Evolutionary conservation across 345 rosid species (phyloP).

Genomic region (Corchorus olitorius): DNA sequence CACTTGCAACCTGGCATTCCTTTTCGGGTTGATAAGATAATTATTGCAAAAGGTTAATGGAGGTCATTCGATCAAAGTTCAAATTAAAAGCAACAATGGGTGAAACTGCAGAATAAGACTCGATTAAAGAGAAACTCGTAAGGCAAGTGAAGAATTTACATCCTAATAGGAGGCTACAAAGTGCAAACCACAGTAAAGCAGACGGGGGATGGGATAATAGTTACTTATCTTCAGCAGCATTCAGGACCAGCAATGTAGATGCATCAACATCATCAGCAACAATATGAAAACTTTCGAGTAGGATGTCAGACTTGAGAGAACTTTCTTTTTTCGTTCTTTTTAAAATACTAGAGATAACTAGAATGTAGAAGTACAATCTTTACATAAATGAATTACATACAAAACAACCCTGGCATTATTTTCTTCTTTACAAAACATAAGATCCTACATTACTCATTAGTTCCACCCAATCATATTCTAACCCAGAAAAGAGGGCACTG

Average conservation of each 20-base stretch:
- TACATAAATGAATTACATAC: neutral
- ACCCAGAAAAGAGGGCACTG: neutral
- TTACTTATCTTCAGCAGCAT: neutral
- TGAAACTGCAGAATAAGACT: neutral
- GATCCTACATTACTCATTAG: neutral
- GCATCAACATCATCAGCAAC: neutral
- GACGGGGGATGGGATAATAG: neutral
- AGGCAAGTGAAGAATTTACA: neutral
- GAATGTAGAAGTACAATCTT: neutral
- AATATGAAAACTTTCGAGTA: neutral
- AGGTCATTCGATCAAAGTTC: neutral
- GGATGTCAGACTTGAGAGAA: neutral
- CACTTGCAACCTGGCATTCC: neutral
- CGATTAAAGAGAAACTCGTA: neutral
- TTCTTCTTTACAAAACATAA: neutral
- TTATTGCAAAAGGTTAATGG: neutral
- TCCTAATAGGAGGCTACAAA: neutral
- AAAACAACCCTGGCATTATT: neutral
- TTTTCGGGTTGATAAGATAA: neutral
- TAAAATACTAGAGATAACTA: neutral
- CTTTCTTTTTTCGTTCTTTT: constrained; percentile 1
- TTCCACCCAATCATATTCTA: neutral
- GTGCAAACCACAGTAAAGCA: neutral
- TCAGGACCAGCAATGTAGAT: constrained; percentile 1
- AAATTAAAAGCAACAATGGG: neutral